These are phyloP conservation scores for Boletus speciosus DNA, from an alignment of 768 basidiomycete species.

Conservation along the genomic window DNA sequence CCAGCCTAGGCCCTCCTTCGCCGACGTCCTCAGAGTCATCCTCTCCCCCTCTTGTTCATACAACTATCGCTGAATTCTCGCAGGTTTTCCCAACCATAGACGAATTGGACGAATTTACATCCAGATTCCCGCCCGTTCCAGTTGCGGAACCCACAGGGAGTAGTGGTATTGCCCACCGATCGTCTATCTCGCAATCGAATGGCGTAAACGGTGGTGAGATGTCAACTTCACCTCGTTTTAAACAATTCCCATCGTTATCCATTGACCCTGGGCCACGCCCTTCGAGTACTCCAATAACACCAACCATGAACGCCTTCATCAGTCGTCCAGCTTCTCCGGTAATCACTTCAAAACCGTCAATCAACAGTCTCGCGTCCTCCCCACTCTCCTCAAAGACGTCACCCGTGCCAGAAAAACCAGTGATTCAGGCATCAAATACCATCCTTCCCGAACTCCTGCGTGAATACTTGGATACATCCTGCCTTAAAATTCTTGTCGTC, in stretches of 20 bases:
- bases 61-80: conserved; percentile 54
- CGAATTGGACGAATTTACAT: conserved; percentile 59
- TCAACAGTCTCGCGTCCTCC: conserved; percentile 34
- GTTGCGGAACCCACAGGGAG: conserved; percentile 38
- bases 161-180: conserved; percentile 12
- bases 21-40: conserved; percentile 69
- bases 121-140: conserved; percentile 50
- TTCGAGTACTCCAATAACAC: conserved; percentile 68
- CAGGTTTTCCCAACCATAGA: conserved; percentile 75
- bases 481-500: conserved; percentile 65
- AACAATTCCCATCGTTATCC: conserved; percentile 40
- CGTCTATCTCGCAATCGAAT: conserved; percentile 28
- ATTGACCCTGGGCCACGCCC: conserved; percentile 54
- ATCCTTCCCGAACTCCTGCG: conserved; percentile 58
- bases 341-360: conserved; percentile 43
- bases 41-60: conserved; percentile 44
- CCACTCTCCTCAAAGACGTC: conserved; percentile 30
- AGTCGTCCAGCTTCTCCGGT: conserved; percentile 64
- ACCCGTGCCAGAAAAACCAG: conserved; percentile 33
- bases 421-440: conserved; percentile 59
- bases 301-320: conserved; percentile 50
- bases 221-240: conserved; percentile 29
- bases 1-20: conserved; percentile 72
- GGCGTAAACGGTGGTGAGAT: conserved; percentile 30
- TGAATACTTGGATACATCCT: conserved; percentile 49